Evolutionary conservation across 2,329 filamentous ascomycete species (phyloP).

Genomic region (Exserohilum rostratum): DNA sequence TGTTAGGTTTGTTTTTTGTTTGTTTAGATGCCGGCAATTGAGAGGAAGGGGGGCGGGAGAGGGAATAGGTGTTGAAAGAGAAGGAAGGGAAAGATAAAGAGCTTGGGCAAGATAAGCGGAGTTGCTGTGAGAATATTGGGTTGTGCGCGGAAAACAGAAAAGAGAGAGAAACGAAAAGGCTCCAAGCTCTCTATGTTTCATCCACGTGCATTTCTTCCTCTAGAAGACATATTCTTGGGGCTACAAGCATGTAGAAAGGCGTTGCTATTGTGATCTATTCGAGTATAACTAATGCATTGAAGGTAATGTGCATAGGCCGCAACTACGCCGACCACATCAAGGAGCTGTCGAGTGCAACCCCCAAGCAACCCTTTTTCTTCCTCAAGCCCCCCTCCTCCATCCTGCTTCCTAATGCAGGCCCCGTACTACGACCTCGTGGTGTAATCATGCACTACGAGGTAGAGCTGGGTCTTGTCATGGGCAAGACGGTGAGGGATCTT

Average conservation of each 20-base stretch:
- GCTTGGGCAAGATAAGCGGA: too few species aligned
- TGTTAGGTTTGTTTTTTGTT: slow-evolving; percentile 5
- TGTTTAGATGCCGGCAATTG: too few species aligned
- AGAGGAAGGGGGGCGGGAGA: too few species aligned
- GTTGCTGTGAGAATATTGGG: too few species aligned
- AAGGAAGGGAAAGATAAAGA: too few species aligned
- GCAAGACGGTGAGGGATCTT: slow-evolving; percentile 78
- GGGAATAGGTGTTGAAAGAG: background rate
- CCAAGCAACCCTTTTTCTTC: slow-evolving; percentile 99
- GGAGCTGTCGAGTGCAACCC: slow-evolving; percentile 84
- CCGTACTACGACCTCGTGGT: slow-evolving; percentile 80
- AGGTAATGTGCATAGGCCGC: slow-evolving; percentile 91
- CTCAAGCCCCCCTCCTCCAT: slow-evolving; percentile 91
- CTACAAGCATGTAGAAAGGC: too few species aligned
- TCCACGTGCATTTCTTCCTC: too few species aligned
- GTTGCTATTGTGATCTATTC: too few species aligned
- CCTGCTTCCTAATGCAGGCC: slow-evolving; percentile 76
- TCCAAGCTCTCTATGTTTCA: too few species aligned
- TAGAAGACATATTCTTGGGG: too few species aligned
- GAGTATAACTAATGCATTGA: slow-evolving; percentile 1
- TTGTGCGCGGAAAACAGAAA: too few species aligned
- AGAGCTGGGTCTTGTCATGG: slow-evolving; percentile 88
- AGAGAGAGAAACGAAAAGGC: too few species aligned
- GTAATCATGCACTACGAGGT: slow-evolving; percentile 93
- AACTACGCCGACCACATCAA: slow-evolving; percentile 98